Evolutionary conservation across 139 green algal genomes (phyloP), one percentile per base, ranked within the genome.

Genomic region (Chlorella sp.): DNA sequence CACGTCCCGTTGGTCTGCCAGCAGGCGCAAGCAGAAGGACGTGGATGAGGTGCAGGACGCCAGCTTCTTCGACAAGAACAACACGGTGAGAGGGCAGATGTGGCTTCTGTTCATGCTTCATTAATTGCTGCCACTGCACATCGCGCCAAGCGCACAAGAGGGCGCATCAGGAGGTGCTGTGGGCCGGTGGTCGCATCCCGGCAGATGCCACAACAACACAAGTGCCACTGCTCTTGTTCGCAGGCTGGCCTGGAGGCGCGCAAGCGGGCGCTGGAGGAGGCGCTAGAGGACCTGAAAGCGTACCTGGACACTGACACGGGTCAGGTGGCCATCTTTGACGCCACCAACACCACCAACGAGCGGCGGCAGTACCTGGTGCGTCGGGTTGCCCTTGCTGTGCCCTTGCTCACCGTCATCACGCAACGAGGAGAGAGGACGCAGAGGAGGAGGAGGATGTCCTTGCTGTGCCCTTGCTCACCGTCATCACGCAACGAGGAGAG

Each of bases 341-440:
- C 63, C 31, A 69, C 63, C 32, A 69, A 69, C 63, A 69, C 63
- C 5, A 69, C 63, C 32, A 30, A 69, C 31, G 63, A 69, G 63
- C 63, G 63, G 31, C 63, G 63, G 23, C 32, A 49, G 2, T 50
- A 35, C 63, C 33, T 69, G 55, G 55, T 64, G 55, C 14, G 55
- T 30, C 17, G 42, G 42, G 42, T n/a, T n/a, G n/a, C n/a, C n/a
- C n/a, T n/a, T n/a, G n/a, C n/a, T n/a, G n/a, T n/a, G n/a, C n/a
- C n/a, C n/a, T n/a, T n/a, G n/a, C n/a, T n/a, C n/a, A n/a, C n/a
- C n/a, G n/a, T n/a, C n/a, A n/a, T n/a, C n/a, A n/a, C n/a, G n/a
- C n/a, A n/a, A n/a, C n/a, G n/a, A n/a, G n/a, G n/a, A n/a, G n/a
- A n/a, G n/a, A n/a, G n/a, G n/a, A n/a, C n/a, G n/a, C n/a, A n/a